A percentile compares a stretch with the other conserved stretches of the same genome.
These are phyloP conservation scores for Oryza coarctata DNA, from an alignment of 176 grass and related monocot genomes.

Conservation along the genomic window DNA sequence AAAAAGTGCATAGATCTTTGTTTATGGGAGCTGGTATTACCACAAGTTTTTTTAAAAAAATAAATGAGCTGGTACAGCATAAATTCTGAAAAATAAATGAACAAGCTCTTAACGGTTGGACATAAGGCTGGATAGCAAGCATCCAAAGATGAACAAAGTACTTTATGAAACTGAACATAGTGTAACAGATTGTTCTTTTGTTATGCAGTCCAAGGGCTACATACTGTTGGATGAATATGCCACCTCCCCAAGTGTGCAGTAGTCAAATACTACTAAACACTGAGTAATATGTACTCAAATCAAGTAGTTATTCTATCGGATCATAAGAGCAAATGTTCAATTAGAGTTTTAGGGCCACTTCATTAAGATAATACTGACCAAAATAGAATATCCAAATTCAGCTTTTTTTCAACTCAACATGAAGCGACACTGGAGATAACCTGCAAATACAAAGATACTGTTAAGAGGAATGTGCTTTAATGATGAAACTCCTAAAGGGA, in stretches of 20 bases:
- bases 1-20: not conserved
- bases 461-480: not conserved
- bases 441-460: not conserved
- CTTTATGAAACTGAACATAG: not conserved
- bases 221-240: not conserved
- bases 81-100: not conserved
- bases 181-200: not conserved
- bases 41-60: not conserved
- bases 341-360: too few relatives aligned
- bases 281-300: not conserved
- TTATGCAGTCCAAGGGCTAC: not conserved
- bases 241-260: not conserved
- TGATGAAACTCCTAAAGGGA: not conserved
- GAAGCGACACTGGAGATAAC: slow-evolving; percentile 34
- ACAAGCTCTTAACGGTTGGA: not conserved
- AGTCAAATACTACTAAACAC: not conserved
- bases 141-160: not conserved
- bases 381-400: not conserved
- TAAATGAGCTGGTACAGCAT: not conserved
- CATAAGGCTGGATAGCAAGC: not conserved
- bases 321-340: too few relatives aligned
- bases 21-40: not conserved
- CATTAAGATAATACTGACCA: not conserved
- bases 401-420: slow-evolving; percentile 8
- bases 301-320: not conserved